Percentiles rank a stretch among this genome's conserved stretches.
These are phyloP conservation scores for Abrus precatorius DNA, from an alignment of 306 rosid species.

Conservation along the genomic window DNA sequence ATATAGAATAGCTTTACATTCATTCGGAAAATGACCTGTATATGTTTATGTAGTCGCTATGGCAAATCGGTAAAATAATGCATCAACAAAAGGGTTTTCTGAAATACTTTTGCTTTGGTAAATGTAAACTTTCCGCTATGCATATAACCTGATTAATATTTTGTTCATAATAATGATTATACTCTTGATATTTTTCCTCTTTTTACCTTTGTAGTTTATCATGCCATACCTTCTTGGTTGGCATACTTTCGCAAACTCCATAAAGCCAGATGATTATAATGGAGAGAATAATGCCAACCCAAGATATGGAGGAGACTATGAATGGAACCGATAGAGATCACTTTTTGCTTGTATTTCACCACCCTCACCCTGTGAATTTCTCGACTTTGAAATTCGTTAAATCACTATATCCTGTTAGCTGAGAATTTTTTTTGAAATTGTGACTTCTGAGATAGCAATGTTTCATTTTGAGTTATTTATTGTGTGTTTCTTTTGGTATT, in stretches of 20 bases:
- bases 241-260: slow-evolving; percentile 81
- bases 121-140: not conserved
- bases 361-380: not conserved
- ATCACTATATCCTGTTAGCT: slow-evolving; percentile 26
- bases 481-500: not conserved
- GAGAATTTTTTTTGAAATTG: slow-evolving; percentile 38
- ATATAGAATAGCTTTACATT: slow-evolving; percentile 28
- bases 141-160: slow-evolving; percentile 4
- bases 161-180: not conserved
- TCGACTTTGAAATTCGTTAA: slow-evolving; percentile 35
- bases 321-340: slow-evolving; percentile 74
- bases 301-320: slow-evolving; percentile 79
- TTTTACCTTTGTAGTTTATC: slow-evolving; percentile 67
- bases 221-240: slow-evolving; percentile 87
- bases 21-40: not conserved
- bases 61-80: not conserved
- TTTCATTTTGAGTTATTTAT: not conserved
- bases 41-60: not conserved
- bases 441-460: slow-evolving; percentile 33
- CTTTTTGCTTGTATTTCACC: slow-evolving; percentile 32
- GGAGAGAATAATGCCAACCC: slow-evolving; percentile 62
- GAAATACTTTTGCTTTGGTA: not conserved
- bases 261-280: slow-evolving; percentile 64
- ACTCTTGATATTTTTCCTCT: slow-evolving; percentile 23
- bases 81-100: slow-evolving; percentile 12